A percentile compares a stretch with the other conserved stretches of the same genome.
phyloP scores from a whole-genome alignment of 495 filamentous ascomycete species.

The Jackrogersella multiformis region DNA sequence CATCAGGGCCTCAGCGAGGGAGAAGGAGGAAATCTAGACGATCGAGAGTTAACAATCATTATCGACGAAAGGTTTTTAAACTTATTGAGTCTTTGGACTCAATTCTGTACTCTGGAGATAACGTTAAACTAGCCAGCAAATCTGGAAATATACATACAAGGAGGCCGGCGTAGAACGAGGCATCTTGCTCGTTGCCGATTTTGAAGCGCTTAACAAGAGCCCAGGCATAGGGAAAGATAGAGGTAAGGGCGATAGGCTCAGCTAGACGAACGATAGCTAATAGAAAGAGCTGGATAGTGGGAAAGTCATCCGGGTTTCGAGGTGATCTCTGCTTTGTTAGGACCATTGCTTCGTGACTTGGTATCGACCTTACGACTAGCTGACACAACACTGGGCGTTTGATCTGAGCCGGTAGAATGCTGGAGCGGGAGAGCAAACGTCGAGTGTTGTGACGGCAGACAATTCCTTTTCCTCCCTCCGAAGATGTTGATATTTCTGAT shows the following conservation, averaged over 20 bases:
- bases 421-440: constrained; percentile 30
- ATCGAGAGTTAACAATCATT: constrained; percentile 3
- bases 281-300: constrained; percentile 78
- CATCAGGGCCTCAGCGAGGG: constrained; percentile 79
- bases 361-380: constrained; percentile 48
- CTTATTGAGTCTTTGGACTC: background rate
- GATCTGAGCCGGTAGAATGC: constrained; percentile 23
- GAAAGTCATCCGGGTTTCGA: constrained; percentile 71
- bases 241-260: constrained; percentile 88
- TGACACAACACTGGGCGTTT: constrained; percentile 39
- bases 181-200: constrained; percentile 72
- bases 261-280: constrained; percentile 74
- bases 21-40: constrained; percentile 74
- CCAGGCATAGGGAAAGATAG: constrained; percentile 90
- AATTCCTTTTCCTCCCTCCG: constrained; percentile 29
- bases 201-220: constrained; percentile 78
- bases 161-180: constrained; percentile 84
- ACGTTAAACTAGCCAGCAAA: background rate
- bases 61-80: background rate
- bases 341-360: constrained; percentile 54
- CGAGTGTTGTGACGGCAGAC: constrained; percentile 34
- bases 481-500: constrained; percentile 2
- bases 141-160: constrained; percentile 53
- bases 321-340: constrained; percentile 53
- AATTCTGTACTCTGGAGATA: background rate